These are phyloP conservation scores for Phanerochaete sordida DNA, from an alignment of 768 basidiomycete species.

Conservation along the genomic window DNA sequence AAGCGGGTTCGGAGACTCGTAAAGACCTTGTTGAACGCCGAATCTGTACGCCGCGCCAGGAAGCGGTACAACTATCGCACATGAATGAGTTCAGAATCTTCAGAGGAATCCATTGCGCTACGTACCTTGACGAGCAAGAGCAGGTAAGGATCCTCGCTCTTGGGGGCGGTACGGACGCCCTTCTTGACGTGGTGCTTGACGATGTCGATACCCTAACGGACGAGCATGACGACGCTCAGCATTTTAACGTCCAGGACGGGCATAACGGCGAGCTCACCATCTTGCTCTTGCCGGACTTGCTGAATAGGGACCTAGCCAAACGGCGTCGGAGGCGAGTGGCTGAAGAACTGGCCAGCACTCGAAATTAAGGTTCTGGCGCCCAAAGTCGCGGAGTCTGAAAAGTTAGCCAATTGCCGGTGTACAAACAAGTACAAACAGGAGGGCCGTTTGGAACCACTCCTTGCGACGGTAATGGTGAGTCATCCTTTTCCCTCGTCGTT, in stretches of 20 bases:
- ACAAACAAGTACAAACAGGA: slow-evolving; percentile 28
- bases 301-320: slow-evolving; percentile 43
- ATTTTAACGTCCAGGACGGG: slow-evolving; percentile 2
- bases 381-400: slow-evolving; percentile 22
- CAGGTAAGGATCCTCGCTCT: slow-evolving; percentile 99
- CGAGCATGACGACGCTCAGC: slow-evolving; percentile 6
- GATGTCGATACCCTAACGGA: slow-evolving; percentile 87
- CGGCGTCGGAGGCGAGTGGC: slow-evolving; percentile 36
- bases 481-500: slow-evolving; percentile 14
- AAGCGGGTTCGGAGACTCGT: slow-evolving; percentile 7
- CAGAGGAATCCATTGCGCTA: slow-evolving; percentile 10
- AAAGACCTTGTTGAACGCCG: slow-evolving; percentile 88
- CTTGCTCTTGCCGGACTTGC: slow-evolving; percentile 48
- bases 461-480: slow-evolving; percentile 66
- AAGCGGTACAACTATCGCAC: slow-evolving; percentile 88
- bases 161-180: slow-evolving; percentile 89
- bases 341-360: slow-evolving; percentile 64
- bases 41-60: slow-evolving; percentile 94
- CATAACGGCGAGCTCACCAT: slow-evolving; percentile 70
- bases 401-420: not conserved
- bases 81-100: slow-evolving; percentile 9
- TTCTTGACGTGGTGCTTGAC: slow-evolving; percentile 98
- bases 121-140: slow-evolving; percentile 95
- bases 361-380: slow-evolving; percentile 32
- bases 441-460: slow-evolving; percentile 22